phyloP scores from a whole-genome alignment of 108 stramenopile genomes.

The Discostella pseudostelligera region DNA sequence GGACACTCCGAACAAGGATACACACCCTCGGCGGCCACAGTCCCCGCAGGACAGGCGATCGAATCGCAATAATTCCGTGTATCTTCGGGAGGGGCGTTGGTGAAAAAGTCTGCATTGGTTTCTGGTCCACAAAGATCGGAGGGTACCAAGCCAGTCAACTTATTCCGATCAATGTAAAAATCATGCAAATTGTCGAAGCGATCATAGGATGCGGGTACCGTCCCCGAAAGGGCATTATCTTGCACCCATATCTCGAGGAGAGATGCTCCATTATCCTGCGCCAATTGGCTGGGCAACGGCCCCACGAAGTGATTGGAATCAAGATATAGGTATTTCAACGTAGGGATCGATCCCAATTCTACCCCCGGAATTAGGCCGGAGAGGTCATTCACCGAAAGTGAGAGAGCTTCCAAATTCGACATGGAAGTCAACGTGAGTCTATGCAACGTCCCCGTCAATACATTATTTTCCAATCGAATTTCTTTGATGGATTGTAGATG shows the following conservation, averaged over 20 bases:
- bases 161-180: slow-evolving; percentile 48
- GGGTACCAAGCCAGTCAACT: slow-evolving; percentile 44
- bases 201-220: slow-evolving; percentile 42
- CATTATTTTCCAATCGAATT: slow-evolving; percentile 39
- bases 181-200: slow-evolving; percentile 33
- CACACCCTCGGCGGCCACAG: slow-evolving; percentile 38
- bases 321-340: slow-evolving; percentile 37
- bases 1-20: slow-evolving; percentile 44
- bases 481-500: slow-evolving; percentile 36
- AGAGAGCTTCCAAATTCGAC: slow-evolving; percentile 38
- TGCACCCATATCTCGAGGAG: slow-evolving; percentile 51
- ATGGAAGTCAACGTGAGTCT: slow-evolving; percentile 15
- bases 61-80: slow-evolving; percentile 46
- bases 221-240: slow-evolving; percentile 55
- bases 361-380: slow-evolving; percentile 46
- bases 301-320: slow-evolving; percentile 49
- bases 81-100: slow-evolving; percentile 2
- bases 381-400: slow-evolving; percentile 41
- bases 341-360: slow-evolving; percentile 25
- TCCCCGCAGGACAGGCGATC: slow-evolving; percentile 54
- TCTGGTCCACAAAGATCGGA: slow-evolving; percentile 37
- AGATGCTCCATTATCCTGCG: slow-evolving; percentile 18
- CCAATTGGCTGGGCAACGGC: slow-evolving; percentile 31
- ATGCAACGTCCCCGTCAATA: slow-evolving; percentile 34
- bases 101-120: slow-evolving; percentile 49